A percentile compares a stretch with the other conserved stretches of the same genome.
Conservation (phyloP, 345 rosid genomes). For the Dovyalis caffra region DNA sequence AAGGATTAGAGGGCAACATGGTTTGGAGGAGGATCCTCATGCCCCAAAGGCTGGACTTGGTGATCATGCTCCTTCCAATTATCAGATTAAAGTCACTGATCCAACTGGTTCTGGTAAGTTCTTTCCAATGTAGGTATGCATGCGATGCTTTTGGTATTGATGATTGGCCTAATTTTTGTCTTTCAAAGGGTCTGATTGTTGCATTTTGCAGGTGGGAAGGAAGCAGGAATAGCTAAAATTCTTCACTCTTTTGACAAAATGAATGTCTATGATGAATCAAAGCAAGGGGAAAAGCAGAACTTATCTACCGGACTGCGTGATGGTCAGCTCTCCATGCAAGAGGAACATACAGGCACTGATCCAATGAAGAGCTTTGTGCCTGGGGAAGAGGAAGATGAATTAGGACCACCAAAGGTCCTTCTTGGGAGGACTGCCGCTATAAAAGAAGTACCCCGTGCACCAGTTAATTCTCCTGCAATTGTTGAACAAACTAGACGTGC, state of each 20-base stretch:
- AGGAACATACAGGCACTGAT: constrained; percentile 11
- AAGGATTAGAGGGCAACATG: constrained; percentile 31
- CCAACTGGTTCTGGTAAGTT: constrained; percentile 43
- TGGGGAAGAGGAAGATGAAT: background rate
- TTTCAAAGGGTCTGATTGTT: background rate
- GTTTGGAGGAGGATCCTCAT: constrained; percentile 56
- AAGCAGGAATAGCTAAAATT: constrained; percentile 30
- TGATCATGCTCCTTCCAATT: constrained; percentile 40
- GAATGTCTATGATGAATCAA: constrained; percentile 30
- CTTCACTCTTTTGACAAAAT: constrained; percentile 37
- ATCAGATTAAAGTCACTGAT: constrained; percentile 55
- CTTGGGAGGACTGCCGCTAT: no score
- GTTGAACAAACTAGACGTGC: constrained; percentile 12
- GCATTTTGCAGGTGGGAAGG: constrained; percentile 34
- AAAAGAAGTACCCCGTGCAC: constrained; percentile 33
- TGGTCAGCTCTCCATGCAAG: constrained; percentile 4
- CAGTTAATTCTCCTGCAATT: constrained; percentile 32
- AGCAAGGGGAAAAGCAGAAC: constrained; percentile 9
- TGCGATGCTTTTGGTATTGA: background rate
- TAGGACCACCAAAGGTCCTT: constrained; percentile 8
- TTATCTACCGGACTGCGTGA: constrained; percentile 2
- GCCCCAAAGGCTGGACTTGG: constrained; percentile 35
- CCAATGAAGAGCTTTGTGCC: background rate
- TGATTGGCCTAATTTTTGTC: no score
- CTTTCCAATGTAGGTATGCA: background rate